Evolutionary conservation across 768 basidiomycete species (phyloP).

Genomic region (Sarcodon sp.): DNA sequence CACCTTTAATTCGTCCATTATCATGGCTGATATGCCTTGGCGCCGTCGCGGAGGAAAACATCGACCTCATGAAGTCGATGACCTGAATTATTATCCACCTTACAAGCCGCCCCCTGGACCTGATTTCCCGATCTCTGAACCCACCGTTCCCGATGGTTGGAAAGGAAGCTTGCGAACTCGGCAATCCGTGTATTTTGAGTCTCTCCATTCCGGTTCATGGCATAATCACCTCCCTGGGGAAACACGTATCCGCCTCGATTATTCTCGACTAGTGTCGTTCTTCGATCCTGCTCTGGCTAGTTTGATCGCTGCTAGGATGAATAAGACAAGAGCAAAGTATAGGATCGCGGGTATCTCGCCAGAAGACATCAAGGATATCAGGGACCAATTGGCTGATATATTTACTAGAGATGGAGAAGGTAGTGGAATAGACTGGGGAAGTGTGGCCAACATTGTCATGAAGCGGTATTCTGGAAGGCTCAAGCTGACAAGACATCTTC

Average conservation of each 20-base stretch:
- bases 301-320: slow-evolving; percentile 18
- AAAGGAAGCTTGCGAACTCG: slow-evolving; percentile 1
- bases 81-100: not conserved
- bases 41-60: too few relatives aligned
- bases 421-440: slow-evolving; percentile 30
- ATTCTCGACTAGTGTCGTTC: slow-evolving; percentile 26
- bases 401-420: slow-evolving; percentile 8
- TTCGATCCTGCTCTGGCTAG: slow-evolving; percentile 27
- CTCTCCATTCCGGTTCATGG: slow-evolving; percentile 25
- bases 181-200: slow-evolving; percentile 1
- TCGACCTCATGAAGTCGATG: not conserved
- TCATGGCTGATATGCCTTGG: not conserved
- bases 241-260: slow-evolving; percentile 27
- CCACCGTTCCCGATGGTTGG: slow-evolving; percentile 6
- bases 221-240: slow-evolving; percentile 31
- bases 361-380: slow-evolving; percentile 14
- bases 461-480: slow-evolving; percentile 30
- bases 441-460: slow-evolving; percentile 22
- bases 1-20: not conserved
- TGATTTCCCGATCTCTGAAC: not conserved
- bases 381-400: slow-evolving; percentile 14
- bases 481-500: slow-evolving; percentile 22
- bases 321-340: slow-evolving; percentile 21
- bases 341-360: slow-evolving; percentile 19
- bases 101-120: not conserved